A percentile compares a stretch with the other conserved stretches of the same genome.
Evolutionary conservation across 805 yeast species (phyloP).

Genomic region (Ogataea glucozyma): DNA sequence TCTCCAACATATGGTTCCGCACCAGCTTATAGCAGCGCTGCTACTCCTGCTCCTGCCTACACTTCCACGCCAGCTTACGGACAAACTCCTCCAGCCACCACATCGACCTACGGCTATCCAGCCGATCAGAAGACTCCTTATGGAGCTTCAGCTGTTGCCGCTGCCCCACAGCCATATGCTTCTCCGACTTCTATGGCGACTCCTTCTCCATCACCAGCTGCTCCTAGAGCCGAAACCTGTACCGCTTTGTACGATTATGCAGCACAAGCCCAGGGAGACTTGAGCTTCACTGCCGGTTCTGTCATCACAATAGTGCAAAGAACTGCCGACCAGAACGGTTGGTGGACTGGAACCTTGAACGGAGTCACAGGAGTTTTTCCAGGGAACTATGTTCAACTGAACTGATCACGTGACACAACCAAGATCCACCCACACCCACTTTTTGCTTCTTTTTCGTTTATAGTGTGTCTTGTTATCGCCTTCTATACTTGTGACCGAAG

Average conservation of each 20-base stretch:
- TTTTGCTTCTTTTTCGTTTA: no score
- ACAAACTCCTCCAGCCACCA: constrained; percentile 31
- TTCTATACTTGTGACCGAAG: no score
- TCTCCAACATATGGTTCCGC: constrained; percentile 36
- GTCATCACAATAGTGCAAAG: constrained; percentile 80
- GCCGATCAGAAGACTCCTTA: constrained; percentile 29
- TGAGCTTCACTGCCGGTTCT: constrained; percentile 85
- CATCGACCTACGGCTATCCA: constrained; percentile 27
- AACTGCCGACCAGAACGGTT: constrained; percentile 83
- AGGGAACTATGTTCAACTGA: constrained; percentile 89
- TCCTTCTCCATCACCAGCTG: constrained; percentile 39
- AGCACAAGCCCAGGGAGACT: constrained; percentile 93
- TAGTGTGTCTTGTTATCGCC: background rate
- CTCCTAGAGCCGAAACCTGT: constrained; percentile 56
- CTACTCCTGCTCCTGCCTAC: constrained; percentile 36
- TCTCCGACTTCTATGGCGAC: constrained; percentile 32
- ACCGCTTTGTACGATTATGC: constrained; percentile 89
- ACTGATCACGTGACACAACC: no score
- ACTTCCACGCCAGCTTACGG: constrained; percentile 34
- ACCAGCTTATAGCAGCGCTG: constrained; percentile 31
- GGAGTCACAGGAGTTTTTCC: constrained; percentile 94
- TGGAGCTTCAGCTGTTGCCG: constrained; percentile 26
- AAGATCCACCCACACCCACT: no score
- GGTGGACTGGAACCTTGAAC: constrained; percentile 95
- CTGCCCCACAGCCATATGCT: constrained; percentile 25